Evolutionary conservation across 1,139 yeast species (phyloP).

Genomic region (Maudiozyma humilis): DNA sequence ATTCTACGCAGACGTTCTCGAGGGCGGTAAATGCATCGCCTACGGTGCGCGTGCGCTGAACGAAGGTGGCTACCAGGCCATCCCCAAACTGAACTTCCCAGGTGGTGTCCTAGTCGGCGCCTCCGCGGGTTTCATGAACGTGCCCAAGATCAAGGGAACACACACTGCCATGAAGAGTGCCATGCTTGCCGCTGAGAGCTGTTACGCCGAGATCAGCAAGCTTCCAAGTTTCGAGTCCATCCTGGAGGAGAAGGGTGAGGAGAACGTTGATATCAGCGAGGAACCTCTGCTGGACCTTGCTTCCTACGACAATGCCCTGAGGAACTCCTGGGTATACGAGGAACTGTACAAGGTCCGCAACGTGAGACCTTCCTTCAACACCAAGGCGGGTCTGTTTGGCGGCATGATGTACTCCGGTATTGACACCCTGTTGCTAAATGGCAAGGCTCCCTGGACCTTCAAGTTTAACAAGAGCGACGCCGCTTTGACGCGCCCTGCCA

Average conservation of each 20-base stretch:
- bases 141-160: constrained; percentile 95
- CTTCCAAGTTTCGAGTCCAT: constrained; percentile 37
- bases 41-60: constrained; percentile 94
- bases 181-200: constrained; percentile 83
- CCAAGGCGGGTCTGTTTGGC: constrained; percentile 59
- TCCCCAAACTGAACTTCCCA: constrained; percentile 83
- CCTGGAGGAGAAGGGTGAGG: constrained; percentile 33
- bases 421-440: constrained; percentile 69
- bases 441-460: constrained; percentile 83
- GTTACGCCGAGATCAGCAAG: constrained; percentile 49
- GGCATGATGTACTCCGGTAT: constrained; percentile 81
- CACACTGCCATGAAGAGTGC: constrained; percentile 97
- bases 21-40: constrained; percentile 86
- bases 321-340: constrained; percentile 74
- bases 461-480: constrained; percentile 67
- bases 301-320: constrained; percentile 54
- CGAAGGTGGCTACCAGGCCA: constrained; percentile 91
- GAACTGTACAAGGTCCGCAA: constrained; percentile 80
- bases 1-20: constrained; percentile 61
- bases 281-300: constrained; percentile 41
- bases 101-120: constrained; percentile 95
- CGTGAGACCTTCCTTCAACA: constrained; percentile 81
- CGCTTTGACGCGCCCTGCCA: constrained; percentile 58
- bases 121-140: constrained; percentile 92
- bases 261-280: constrained; percentile 25